Evolutionary conservation across 1,284 basidiomycete species (phyloP).

Genomic region (Trametes polyzona): DNA sequence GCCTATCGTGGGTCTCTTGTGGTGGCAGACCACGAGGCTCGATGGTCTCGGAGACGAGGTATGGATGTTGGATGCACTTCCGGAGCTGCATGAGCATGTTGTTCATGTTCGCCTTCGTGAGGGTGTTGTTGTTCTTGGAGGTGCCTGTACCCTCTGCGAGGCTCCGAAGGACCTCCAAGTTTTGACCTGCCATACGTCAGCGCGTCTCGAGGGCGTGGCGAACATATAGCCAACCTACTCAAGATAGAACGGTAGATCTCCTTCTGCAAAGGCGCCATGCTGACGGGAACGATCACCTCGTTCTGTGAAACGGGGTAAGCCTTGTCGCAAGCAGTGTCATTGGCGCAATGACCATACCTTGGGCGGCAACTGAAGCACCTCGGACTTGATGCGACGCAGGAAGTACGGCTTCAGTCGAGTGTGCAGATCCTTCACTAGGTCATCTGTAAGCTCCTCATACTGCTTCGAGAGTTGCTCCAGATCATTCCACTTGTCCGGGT

Average conservation of each 20-base stretch:
- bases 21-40: conserved; percentile 71
- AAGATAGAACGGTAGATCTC: conserved; percentile 87
- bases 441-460: conserved; percentile 78
- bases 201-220: not conserved
- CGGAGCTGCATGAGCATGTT: conserved; percentile 88
- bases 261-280: conserved; percentile 88
- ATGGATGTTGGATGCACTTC: conserved; percentile 88
- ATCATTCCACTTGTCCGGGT: conserved; percentile 76
- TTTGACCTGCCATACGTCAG: conserved; percentile 54
- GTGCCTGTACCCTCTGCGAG: conserved; percentile 47
- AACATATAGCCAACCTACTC: conserved; percentile 45
- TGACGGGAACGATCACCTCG: conserved; percentile 90
- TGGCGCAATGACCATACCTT: conserved; percentile 59
- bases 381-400: conserved; percentile 89
- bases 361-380: conserved; percentile 90
- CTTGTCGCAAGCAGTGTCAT: not conserved
- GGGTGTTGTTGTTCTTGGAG: conserved; percentile 38
- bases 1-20: conserved; percentile 73
- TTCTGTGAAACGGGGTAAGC: conserved; percentile 49
- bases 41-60: conserved; percentile 82
- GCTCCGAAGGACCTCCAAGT: conserved; percentile 65
- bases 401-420: conserved; percentile 86
- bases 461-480: conserved; percentile 72
- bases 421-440: conserved; percentile 81
- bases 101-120: conserved; percentile 58